Base-by-base conservation (phyloP, 1,284 basidiomycete genomes). In the Wallemia hederae region DNA sequence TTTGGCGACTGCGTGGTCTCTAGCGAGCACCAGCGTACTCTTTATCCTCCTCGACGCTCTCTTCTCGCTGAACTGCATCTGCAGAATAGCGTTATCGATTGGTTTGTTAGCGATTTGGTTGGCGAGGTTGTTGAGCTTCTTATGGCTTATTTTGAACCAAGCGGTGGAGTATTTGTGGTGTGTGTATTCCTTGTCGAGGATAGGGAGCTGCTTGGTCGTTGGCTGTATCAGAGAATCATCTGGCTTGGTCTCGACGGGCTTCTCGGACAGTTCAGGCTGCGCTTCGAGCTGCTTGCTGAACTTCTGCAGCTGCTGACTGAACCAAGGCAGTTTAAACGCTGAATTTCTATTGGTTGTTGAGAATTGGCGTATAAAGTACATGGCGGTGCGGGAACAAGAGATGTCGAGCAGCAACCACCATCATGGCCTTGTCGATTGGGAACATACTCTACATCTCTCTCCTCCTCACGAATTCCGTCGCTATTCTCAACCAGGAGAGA, bases 1-100 rank as follows among this genome's bases (percentile, higher is more conserved):
- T 72, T 92, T 92, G 66, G 83, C 80, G 55, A 79, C 76, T 0
- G 91, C 92, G 68, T 92, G 86, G 67, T 89, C 80, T 67, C 86
- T 82, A 9, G 90, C 91, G 2, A 86, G 77, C 2, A 79, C 82
- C 58, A 97, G 76, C 76, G 90, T 90, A 65, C 81, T 84, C 77
- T 88, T 82, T 62, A 98, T 80, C 63, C 87, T 80, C 57, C 75
- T 78, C 62, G 85, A 82, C 11, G 85, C 86, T 17, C 88, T 78
- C 73, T 96, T 96, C 70, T 90, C 81, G 65, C 82, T 85, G 71
- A 96, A 94, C 69, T 85, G 80, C 84, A 97, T 92, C 69, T 98
- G 92, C 60, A 97, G 73, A 67, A 98, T 91, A 26, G 92, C 91
- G 68, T 84, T 81, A 72, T 96, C 90, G 62, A 92, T 81, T 15